A percentile compares a stretch with the other conserved stretches of the same genome.
Conservation (phyloP, 2,329 filamentous ascomycete genomes). For the Decorospora gaudefroyi region DNA sequence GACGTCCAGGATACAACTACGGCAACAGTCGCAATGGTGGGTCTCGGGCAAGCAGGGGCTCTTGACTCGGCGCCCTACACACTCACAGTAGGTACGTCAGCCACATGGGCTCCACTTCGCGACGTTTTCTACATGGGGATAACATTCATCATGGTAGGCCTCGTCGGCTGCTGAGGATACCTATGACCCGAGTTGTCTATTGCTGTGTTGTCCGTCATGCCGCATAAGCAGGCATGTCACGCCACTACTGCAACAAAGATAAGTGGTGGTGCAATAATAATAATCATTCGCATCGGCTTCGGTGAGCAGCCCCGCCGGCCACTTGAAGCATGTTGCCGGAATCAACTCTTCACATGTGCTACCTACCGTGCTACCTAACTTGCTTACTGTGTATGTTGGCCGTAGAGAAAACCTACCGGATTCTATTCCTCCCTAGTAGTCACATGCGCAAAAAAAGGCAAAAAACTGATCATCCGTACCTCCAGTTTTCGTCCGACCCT, state of each 20-base stretch:
- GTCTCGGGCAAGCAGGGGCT: constrained; percentile 10
- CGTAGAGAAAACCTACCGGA: constrained; percentile 4
- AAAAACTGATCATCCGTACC: constrained; percentile 7
- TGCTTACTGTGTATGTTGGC: constrained; percentile 5
- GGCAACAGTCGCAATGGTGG: constrained; percentile 16
- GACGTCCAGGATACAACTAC: constrained; percentile 14
- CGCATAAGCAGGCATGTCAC: constrained; percentile 11
- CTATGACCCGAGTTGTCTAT: neutral
- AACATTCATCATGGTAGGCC: neutral
- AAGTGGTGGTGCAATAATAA: constrained; percentile 9
- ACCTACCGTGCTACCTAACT: neutral
- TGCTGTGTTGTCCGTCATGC: constrained; percentile 2
- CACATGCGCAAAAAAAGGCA: no score
- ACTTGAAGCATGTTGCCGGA: neutral
- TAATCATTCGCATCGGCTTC: constrained; percentile 16
- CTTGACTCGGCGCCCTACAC: neutral
- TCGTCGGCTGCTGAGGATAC: neutral
- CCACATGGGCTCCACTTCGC: constrained; percentile 7
- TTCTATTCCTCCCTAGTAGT: constrained; percentile 2
- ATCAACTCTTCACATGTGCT: constrained; percentile 8
- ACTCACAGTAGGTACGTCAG: no score
- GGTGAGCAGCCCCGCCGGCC: constrained; percentile 20
- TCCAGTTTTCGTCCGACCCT: constrained; percentile 26
- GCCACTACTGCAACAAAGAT: constrained; percentile 11
- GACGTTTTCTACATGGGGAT: neutral